These are phyloP conservation scores for Orbilia javanica DNA, from an alignment of 2,329 filamentous ascomycete species.

Conservation along the genomic window DNA sequence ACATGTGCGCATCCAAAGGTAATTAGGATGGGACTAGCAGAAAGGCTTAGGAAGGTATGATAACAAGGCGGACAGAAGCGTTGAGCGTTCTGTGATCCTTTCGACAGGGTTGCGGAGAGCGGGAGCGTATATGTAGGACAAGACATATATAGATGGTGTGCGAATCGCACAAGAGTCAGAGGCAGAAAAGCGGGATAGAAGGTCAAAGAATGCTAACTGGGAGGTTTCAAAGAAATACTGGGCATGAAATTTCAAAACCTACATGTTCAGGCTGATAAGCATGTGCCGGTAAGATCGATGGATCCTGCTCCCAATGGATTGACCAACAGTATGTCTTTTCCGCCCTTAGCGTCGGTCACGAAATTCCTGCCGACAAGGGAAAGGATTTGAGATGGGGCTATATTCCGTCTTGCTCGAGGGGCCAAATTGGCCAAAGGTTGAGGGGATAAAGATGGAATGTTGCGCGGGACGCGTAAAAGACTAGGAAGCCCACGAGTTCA, in stretches of 20 bases:
- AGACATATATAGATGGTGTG: conserved; percentile 35
- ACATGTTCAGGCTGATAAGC: conserved; percentile 25
- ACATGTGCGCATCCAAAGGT: not conserved
- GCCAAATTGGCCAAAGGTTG: conserved; percentile 44
- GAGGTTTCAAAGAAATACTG: conserved; percentile 34
- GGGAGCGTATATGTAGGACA: conserved; percentile 16
- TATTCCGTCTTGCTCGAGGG: conserved; percentile 33
- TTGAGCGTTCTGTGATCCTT: conserved; percentile 31
- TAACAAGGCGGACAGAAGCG: conserved; percentile 22
- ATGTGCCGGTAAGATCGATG: conserved; percentile 32
- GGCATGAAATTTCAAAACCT: conserved; percentile 15
- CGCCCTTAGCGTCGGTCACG: conserved; percentile 44
- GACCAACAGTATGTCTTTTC: conserved; percentile 33
- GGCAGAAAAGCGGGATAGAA: conserved; percentile 20
- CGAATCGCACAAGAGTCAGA: conserved; percentile 45
- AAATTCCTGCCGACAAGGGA: conserved; percentile 59
- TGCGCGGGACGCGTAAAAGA: conserved; percentile 57
- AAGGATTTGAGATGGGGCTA: conserved; percentile 28
- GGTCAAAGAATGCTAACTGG: conserved; percentile 37
- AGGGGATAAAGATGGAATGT: conserved; percentile 45
- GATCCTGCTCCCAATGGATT: conserved; percentile 52
- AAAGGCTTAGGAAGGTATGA: not conserved
- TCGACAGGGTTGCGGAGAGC: not conserved
- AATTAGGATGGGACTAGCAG: conserved; percentile 22
- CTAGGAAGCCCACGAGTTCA: conserved; percentile 51